Evolutionary conservation across 257 asterid genomes (phyloP).

Genomic region (Pogostemon cablin): DNA sequence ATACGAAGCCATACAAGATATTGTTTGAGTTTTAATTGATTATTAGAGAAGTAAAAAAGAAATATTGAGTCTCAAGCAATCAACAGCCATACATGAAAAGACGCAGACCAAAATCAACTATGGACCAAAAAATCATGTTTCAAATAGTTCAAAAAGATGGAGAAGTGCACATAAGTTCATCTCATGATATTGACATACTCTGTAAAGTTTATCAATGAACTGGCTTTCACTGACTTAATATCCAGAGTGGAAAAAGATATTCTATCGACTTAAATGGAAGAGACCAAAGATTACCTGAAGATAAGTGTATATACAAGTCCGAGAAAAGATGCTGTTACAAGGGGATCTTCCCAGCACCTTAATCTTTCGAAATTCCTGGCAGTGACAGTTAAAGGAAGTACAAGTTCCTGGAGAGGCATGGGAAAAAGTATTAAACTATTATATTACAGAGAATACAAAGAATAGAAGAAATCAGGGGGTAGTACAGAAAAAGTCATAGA

Average conservation of each 20-base stretch:
- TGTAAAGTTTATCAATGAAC: conserved; percentile 4
- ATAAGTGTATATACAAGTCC: conserved; percentile 64
- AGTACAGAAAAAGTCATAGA: neutral
- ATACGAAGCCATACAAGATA: conserved; percentile 21
- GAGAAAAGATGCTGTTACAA: conserved; percentile 79
- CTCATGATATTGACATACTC: neutral
- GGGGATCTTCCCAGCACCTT: conserved; percentile 92
- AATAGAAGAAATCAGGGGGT: too few species aligned
- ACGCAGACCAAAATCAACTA: neutral
- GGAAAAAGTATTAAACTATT: neutral
- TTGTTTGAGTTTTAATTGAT: conserved; percentile 16
- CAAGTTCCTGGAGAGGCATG: conserved; percentile 67
- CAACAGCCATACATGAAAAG: neutral
- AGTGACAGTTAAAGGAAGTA: conserved; percentile 70
- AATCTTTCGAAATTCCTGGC: conserved; percentile 68
- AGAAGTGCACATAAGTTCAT: conserved; percentile 18
- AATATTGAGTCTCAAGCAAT: neutral
- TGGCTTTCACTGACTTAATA: neutral
- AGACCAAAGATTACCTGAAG: conserved; percentile 60
- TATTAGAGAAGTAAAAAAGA: neutral
- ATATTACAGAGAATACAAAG: neutral
- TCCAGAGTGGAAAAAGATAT: neutral
- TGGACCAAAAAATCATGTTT: neutral
- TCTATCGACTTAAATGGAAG: conserved; percentile 1
- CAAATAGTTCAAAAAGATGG: neutral